A percentile compares a stretch with the other conserved stretches of the same genome.
These are phyloP conservation scores for Malus orientalis DNA, from an alignment of 306 rosid species.

Conservation along the genomic window DNA sequence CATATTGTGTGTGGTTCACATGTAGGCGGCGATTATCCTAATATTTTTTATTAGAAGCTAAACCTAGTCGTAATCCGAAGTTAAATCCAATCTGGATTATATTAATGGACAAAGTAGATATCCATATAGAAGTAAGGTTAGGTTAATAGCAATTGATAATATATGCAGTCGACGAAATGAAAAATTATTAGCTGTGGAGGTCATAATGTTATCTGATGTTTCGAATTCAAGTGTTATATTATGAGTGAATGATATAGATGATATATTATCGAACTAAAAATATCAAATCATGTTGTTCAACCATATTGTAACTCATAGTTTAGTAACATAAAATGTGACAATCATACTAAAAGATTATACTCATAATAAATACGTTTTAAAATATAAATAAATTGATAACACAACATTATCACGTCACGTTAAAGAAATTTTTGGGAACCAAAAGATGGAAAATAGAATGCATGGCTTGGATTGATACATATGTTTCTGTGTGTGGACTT, in stretches of 20 bases:
- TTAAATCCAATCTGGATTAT: background rate
- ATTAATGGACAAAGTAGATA: background rate
- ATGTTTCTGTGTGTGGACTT: background rate
- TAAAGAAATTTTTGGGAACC: background rate
- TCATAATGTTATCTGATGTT: background rate
- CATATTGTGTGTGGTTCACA: background rate
- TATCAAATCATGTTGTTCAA: background rate
- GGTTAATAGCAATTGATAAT: background rate
- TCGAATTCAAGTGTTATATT: background rate
- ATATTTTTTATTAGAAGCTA: background rate
- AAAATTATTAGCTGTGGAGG: background rate
- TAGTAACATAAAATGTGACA: background rate
- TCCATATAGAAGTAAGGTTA: background rate
- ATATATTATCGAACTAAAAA: background rate
- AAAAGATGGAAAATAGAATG: background rate
- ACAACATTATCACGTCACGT: too few relatives aligned
- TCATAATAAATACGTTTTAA: background rate
- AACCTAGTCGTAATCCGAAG: background rate
- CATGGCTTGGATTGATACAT: background rate
- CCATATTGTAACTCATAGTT: background rate
- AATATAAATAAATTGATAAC: too few relatives aligned
- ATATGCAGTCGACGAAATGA: background rate
- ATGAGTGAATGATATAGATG: background rate
- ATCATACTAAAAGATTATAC: background rate
- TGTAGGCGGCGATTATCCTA: background rate